Conservation (phyloP, 139 green algal genomes). For the Penium margaritaceum region DNA sequence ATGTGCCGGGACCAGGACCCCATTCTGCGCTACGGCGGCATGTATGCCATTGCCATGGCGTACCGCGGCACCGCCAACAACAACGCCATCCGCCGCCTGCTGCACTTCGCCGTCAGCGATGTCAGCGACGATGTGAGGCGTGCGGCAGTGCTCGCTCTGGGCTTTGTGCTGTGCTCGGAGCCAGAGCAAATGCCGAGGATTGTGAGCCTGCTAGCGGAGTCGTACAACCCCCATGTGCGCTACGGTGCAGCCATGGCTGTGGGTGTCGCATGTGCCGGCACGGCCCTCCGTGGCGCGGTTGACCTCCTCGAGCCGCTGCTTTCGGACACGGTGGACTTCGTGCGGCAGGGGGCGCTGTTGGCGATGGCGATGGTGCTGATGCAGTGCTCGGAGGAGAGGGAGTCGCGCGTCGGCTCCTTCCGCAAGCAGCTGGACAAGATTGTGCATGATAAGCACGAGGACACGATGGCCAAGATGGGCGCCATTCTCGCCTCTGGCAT, state of each 20-base stretch:
- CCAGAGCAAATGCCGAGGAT: slow-evolving; percentile 85
- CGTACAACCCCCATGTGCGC: slow-evolving; percentile 90
- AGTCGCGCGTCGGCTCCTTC: slow-evolving; percentile 45
- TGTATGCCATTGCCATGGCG: slow-evolving; percentile 84
- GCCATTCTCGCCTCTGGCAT: slow-evolving; percentile 89
- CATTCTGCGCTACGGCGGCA: slow-evolving; percentile 87
- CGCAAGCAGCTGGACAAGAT: slow-evolving; percentile 70
- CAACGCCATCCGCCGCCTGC: slow-evolving; percentile 82
- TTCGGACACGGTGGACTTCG: slow-evolving; percentile 80
- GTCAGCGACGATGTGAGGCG: slow-evolving; percentile 91
- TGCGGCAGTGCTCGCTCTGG: slow-evolving; percentile 78
- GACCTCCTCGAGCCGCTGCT: slow-evolving; percentile 79
- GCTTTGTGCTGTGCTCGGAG: slow-evolving; percentile 80
- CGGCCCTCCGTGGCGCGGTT: slow-evolving; percentile 67
- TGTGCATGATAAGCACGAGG: slow-evolving; percentile 84
- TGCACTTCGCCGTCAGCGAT: slow-evolving; percentile 91
- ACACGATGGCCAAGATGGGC: slow-evolving; percentile 87
- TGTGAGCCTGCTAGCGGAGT: slow-evolving; percentile 85
- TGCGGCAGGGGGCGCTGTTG: slow-evolving; percentile 86
- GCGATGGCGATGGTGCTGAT: slow-evolving; percentile 83
- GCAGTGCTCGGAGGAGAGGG: slow-evolving; percentile 57
- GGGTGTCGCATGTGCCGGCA: slow-evolving; percentile 83
- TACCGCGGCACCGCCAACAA: slow-evolving; percentile 94
- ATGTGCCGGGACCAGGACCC: slow-evolving; percentile 69
- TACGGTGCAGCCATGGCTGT: slow-evolving; percentile 95